These are phyloP conservation scores for Lentinula boryana DNA, from an alignment of 768 basidiomycete species.

Conservation along the genomic window DNA sequence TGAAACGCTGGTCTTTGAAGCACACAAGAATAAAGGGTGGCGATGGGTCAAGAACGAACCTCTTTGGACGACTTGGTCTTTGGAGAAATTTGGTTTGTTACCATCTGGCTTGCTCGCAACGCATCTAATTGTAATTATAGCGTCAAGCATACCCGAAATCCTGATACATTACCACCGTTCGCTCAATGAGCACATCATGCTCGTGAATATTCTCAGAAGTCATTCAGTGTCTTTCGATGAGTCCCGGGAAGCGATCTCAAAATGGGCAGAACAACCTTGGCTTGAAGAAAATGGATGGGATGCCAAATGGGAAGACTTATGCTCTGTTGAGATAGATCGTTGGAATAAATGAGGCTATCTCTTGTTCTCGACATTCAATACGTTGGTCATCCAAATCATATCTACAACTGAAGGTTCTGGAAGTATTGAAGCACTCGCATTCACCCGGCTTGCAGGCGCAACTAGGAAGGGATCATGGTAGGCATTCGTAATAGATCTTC, in stretches of 20 bases:
- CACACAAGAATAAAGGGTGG: constrained; percentile 66
- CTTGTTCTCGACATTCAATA: too few species aligned
- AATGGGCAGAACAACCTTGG: constrained; percentile 67
- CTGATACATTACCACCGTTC: constrained; percentile 65
- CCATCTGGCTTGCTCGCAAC: neutral
- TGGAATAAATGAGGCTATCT: constrained; percentile 38
- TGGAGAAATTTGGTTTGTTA: constrained; percentile 67
- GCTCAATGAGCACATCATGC: constrained; percentile 45
- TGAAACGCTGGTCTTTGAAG: constrained; percentile 61
- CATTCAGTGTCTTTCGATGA: constrained; percentile 68
- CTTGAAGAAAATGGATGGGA: constrained; percentile 68
- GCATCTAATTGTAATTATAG: constrained; percentile 24
- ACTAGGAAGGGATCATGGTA: too few species aligned
- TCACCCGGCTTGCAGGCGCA: too few species aligned
- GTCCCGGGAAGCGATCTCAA: constrained; percentile 53
- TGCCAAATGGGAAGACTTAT: constrained; percentile 72
- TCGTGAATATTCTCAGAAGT: constrained; percentile 52
- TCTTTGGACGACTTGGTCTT: constrained; percentile 77
- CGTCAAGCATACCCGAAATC: constrained; percentile 47
- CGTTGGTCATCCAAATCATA: neutral
- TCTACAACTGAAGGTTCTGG: neutral
- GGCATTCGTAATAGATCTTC: too few species aligned
- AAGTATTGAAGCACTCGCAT: neutral
- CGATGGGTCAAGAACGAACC: constrained; percentile 67
- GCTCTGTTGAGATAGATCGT: constrained; percentile 67